Percentiles rank a stretch among this genome's conserved stretches.
These are phyloP conservation scores for Apiospora arundinis DNA, from an alignment of 2,329 filamentous ascomycete genomes.

Conservation along the genomic window DNA sequence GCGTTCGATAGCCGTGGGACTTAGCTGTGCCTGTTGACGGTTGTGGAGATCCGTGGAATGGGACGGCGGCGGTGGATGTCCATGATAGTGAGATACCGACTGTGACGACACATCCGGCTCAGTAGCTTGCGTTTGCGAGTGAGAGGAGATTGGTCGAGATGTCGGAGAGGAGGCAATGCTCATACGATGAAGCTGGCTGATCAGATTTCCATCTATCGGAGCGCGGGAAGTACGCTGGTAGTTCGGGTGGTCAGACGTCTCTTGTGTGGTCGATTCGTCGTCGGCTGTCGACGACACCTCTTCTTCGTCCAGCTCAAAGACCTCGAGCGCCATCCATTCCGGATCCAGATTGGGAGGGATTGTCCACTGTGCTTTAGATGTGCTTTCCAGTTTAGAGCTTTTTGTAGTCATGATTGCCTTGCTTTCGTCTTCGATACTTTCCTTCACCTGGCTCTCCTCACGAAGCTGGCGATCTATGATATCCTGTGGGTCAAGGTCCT, in stretches of 20 bases:
- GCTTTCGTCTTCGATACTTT: background rate
- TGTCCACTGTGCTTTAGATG: slow-evolving; percentile 50
- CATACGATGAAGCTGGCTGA: slow-evolving; percentile 43
- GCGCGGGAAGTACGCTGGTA: slow-evolving; percentile 29
- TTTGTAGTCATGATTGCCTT: slow-evolving; percentile 6
- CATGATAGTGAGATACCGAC: slow-evolving; percentile 20
- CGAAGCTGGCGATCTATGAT: slow-evolving; percentile 55
- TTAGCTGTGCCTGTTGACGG: slow-evolving; percentile 25
- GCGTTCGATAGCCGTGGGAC: slow-evolving; percentile 43
- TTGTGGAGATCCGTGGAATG: slow-evolving; percentile 22
- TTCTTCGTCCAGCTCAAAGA: slow-evolving; percentile 70
- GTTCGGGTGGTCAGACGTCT: slow-evolving; percentile 26
- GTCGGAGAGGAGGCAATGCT: slow-evolving; percentile 47
- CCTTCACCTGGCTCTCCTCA: slow-evolving; percentile 40
- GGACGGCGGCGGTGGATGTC: background rate
- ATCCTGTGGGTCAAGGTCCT: slow-evolving; percentile 44
- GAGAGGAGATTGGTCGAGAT: slow-evolving; percentile 31
- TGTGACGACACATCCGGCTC: background rate
- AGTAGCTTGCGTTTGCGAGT: slow-evolving; percentile 22
- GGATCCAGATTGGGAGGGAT: slow-evolving; percentile 80
- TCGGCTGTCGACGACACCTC: slow-evolving; percentile 35
- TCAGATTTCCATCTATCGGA: slow-evolving; percentile 37
- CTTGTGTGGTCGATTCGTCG: slow-evolving; percentile 27
- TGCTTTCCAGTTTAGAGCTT: slow-evolving; percentile 17
- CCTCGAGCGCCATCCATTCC: slow-evolving; percentile 91